Evolutionary conservation across 1,284 basidiomycete species (phyloP).

Genomic region (Pascua guehoae): DNA sequence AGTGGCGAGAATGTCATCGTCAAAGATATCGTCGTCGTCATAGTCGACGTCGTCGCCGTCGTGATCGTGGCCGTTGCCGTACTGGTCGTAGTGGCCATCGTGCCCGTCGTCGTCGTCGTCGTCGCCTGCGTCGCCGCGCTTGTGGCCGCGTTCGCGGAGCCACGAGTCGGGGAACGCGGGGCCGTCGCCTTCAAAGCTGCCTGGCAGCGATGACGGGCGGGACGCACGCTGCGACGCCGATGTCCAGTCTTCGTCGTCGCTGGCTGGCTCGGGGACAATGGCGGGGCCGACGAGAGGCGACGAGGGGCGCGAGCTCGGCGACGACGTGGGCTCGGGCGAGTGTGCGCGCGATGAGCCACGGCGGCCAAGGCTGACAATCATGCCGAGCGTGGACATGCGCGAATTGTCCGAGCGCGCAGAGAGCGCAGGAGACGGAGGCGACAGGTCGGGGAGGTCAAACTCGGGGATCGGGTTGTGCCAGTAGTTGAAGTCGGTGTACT

Average conservation of each 20-base stretch:
- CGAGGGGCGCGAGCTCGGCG: slow-evolving; percentile 51
- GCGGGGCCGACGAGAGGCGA: slow-evolving; percentile 45
- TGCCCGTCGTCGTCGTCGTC: slow-evolving; percentile 21
- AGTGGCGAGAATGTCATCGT: slow-evolving; percentile 73
- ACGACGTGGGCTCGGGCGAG: slow-evolving; percentile 19
- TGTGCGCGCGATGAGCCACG: slow-evolving; percentile 33
- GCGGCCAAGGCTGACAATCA: slow-evolving; percentile 68
- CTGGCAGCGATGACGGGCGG: slow-evolving; percentile 59
- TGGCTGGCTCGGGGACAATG: slow-evolving; percentile 36
- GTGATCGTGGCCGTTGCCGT: not conserved
- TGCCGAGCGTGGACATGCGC: slow-evolving; percentile 66
- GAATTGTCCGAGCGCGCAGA: slow-evolving; percentile 79
- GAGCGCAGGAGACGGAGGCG: slow-evolving; percentile 84
- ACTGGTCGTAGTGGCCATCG: slow-evolving; percentile 33
- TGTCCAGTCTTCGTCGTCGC: slow-evolving; percentile 55
- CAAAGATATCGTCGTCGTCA: slow-evolving; percentile 53
- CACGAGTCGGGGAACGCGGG: slow-evolving; percentile 28
- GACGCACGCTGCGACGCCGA: slow-evolving; percentile 20
- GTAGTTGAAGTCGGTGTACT: slow-evolving; percentile 96
- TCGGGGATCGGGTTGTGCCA: slow-evolving; percentile 82
- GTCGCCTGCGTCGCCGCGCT: not conserved
- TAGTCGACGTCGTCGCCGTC: slow-evolving; percentile 4
- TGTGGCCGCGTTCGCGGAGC: slow-evolving; percentile 12
- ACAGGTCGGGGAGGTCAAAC: slow-evolving; percentile 79
- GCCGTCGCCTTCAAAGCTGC: slow-evolving; percentile 57